These are phyloP conservation scores for Skeletonema menzelii DNA, from an alignment of 108 stramenopile genomes.

Conservation along the genomic window DNA sequence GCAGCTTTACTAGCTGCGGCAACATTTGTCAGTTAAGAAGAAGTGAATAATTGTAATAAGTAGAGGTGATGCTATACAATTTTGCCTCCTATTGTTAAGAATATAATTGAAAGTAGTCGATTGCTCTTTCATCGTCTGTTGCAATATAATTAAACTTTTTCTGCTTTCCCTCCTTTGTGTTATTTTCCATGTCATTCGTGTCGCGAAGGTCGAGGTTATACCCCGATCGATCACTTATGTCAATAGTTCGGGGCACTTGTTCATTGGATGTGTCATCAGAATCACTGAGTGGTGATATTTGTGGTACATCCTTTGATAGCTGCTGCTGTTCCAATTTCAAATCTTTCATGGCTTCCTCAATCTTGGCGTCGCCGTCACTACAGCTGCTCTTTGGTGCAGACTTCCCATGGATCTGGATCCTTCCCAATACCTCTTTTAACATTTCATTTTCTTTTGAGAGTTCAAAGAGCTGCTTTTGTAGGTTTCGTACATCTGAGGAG, in stretches of 20 bases:
- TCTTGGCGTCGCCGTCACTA: background rate
- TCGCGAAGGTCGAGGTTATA: background rate
- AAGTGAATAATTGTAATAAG: background rate
- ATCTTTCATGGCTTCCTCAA: background rate
- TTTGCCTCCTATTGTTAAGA: background rate
- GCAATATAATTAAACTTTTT: background rate
- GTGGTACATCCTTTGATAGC: background rate
- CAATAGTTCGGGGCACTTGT: background rate
- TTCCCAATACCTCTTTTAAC: background rate
- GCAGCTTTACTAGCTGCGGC: conserved; percentile 89
- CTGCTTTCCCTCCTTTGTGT: background rate
- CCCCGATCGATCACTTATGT: background rate
- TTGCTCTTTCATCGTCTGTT: background rate
- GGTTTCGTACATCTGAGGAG: background rate
- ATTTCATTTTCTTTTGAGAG: background rate
- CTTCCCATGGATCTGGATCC: background rate
- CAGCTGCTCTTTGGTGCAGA: background rate
- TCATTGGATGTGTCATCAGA: background rate
- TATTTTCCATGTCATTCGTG: background rate
- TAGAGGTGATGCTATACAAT: background rate
- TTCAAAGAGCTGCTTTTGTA: background rate
- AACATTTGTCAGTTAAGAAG: background rate
- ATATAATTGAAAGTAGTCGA: background rate
- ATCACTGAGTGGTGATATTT: background rate
- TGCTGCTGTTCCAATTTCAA: background rate